A percentile compares a stretch with the other conserved stretches of the same genome.
Evolutionary conservation across 2,329 filamentous ascomycete genomes (phyloP).

Genomic region (Scedosporium dehoogii): DNA sequence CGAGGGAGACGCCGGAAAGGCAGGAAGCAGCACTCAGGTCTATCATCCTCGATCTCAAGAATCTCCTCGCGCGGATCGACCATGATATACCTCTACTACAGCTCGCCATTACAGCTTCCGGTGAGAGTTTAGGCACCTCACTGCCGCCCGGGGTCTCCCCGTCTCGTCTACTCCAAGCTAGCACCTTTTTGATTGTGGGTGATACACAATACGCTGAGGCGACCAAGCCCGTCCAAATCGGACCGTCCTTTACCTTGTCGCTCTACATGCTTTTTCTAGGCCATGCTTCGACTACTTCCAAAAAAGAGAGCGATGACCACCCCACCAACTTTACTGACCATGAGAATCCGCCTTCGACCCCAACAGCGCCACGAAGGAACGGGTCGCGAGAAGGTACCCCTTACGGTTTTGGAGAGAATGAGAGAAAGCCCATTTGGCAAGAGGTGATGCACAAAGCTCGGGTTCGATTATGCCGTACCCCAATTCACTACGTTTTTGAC

Average conservation of each 20-base stretch:
- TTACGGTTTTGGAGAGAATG: constrained; percentile 17
- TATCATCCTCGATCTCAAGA: constrained; percentile 67
- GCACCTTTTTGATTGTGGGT: constrained; percentile 77
- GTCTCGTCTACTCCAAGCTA: constrained; percentile 83
- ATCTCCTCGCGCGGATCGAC: constrained; percentile 69
- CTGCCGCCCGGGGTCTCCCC: constrained; percentile 79
- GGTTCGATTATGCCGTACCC: constrained; percentile 67
- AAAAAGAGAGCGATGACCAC: neutral
- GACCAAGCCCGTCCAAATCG: constrained; percentile 63
- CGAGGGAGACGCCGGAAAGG: constrained; percentile 23
- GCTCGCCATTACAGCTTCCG: constrained; percentile 87
- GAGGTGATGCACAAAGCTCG: constrained; percentile 91
- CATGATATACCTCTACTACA: constrained; percentile 87
- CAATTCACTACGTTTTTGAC: constrained; percentile 32
- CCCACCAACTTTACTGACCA: no score
- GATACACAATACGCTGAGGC: constrained; percentile 71
- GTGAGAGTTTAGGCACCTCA: constrained; percentile 72
- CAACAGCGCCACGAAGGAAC: neutral
- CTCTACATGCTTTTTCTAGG: constrained; percentile 92
- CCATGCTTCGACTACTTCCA: constrained; percentile 38
- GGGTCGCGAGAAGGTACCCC: neutral
- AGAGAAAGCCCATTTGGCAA: constrained; percentile 73
- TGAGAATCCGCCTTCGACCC: neutral
- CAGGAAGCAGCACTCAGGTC: constrained; percentile 55
- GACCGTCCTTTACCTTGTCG: constrained; percentile 75